Evolutionary conservation across 495 filamentous ascomycete genomes (phyloP).

Genomic region (Corynascus novoguineensis): DNA sequence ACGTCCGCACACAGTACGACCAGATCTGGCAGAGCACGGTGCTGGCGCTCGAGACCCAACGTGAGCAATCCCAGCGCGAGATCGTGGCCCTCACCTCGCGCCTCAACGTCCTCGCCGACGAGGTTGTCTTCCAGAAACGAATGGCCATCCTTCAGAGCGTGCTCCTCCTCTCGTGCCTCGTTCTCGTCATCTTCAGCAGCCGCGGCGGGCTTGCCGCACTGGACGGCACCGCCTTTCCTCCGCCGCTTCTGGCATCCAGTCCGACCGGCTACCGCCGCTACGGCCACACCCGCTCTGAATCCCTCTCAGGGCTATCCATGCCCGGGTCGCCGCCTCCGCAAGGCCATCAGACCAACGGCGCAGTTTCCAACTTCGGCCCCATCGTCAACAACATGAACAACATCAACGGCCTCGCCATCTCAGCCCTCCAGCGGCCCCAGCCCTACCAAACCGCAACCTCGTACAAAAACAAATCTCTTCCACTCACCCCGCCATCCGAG

Average conservation of each 20-base stretch:
- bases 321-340: slow-evolving; percentile 1
- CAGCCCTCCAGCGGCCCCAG: slow-evolving; percentile 9
- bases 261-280: slow-evolving; percentile 3
- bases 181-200: slow-evolving; percentile 77
- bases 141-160: slow-evolving; percentile 86
- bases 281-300: slow-evolving; percentile 1
- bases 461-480: slow-evolving; percentile 26
- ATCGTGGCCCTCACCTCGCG: slow-evolving; percentile 74
- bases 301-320: not conserved
- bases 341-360: not conserved
- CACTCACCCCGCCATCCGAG: slow-evolving; percentile 38
- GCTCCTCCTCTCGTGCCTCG: slow-evolving; percentile 80
- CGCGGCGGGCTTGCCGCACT: slow-evolving; percentile 30
- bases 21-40: slow-evolving; percentile 94
- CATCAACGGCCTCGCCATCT: slow-evolving; percentile 9
- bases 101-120: slow-evolving; percentile 81
- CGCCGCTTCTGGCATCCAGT: not conserved
- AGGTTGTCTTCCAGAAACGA: slow-evolving; percentile 91
- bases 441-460: not conserved
- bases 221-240: slow-evolving; percentile 15
- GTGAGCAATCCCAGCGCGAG: slow-evolving; percentile 73
- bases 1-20: slow-evolving; percentile 81
- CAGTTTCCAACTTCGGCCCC: not conserved
- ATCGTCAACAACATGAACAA: slow-evolving; percentile 2
- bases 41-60: slow-evolving; percentile 81